Base-by-base conservation (phyloP, 2,329 filamentous ascomycete genomes). In the Teratosphaeria gauchensis region DNA sequence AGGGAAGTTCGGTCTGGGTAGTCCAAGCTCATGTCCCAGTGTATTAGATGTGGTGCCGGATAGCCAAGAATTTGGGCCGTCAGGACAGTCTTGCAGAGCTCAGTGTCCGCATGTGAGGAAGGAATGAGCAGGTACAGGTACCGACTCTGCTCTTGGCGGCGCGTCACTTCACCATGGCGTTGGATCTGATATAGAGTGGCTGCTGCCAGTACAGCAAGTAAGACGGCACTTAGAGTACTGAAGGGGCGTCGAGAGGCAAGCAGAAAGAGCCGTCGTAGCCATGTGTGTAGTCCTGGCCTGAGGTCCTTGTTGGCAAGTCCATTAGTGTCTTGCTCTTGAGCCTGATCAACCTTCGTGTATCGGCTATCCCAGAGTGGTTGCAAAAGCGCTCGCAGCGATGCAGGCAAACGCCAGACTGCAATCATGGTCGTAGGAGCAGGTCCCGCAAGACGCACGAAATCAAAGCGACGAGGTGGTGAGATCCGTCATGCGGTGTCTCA, bases 61-160 rank as follows among this genome's bases (percentile, higher is more conserved):
- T 66, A 66, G 55, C 61, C 62, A 12, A 65, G 55, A n/a, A 65
- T 57, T 19, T 56, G 55, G 11, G 64, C 63, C 19, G 55, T 62
- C 7, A 66, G 55, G 42, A 66, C 53, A 11, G 56, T 53, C 51
- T 64, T 65, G 58, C 65, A 67, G 6, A 68, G 55, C 53, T 70
- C 64, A 14, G 55, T 53, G 56, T 68, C 61, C 19, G 64, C 53
- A n/a, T 60, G 55, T 5, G 62, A 63, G 3, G 64, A 63, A 21
- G 67, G 64, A 9, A 69, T 58, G 24, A 71, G 55, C 12, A 70
- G 51, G 54, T 70, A 66, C 28, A 70, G 58, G n/a, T 53, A 53
- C 19, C 31, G 51, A 9, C 21, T 33, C 12, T 53, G 51, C 51
- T 53, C 16, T n/a, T 48, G 42, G n/a, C 42, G 42, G n/a, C 8